Conservation (phyloP, 768 basidiomycete species). For the Brasilioporus rufonigricans region DNA sequence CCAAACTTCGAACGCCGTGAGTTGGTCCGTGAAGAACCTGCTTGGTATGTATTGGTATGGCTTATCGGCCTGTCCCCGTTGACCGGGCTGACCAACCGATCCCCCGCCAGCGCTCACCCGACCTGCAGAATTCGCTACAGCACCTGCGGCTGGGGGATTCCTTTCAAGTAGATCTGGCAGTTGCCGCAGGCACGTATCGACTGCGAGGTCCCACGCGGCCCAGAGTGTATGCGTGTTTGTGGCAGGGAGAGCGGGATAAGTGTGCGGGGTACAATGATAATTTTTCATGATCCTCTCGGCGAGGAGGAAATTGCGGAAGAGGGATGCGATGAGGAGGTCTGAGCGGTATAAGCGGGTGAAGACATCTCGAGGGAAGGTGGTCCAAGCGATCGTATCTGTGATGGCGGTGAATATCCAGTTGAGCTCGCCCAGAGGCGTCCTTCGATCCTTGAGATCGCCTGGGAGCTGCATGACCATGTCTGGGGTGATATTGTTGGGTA, state of each 20-base stretch:
- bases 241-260: constrained; percentile 84
- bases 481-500: constrained; percentile 74
- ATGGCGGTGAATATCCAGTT: constrained; percentile 99
- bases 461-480: constrained; percentile 96
- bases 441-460: constrained; percentile 93
- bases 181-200: constrained; percentile 91
- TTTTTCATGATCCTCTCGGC: constrained; percentile 98
- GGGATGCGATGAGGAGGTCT: constrained; percentile 91
- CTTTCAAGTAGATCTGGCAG: constrained; percentile 76
- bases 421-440: constrained; percentile 96
- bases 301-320: constrained; percentile 96
- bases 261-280: constrained; percentile 95
- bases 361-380: constrained; percentile 88
- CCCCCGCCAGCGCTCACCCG: constrained; percentile 5
- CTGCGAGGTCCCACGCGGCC: constrained; percentile 97
- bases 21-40: constrained; percentile 92
- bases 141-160: constrained; percentile 21
- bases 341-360: constrained; percentile 94
- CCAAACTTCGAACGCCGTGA: constrained; percentile 98
- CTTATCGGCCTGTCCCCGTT: constrained; percentile 35
- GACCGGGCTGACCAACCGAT: constrained; percentile 14
- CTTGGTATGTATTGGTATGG: constrained; percentile 80
- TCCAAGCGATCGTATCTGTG: constrained; percentile 99
- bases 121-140: constrained; percentile 22
- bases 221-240: constrained; percentile 98